A percentile compares a stretch with the other conserved stretches of the same genome.
These are phyloP conservation scores for Aspergillus conjunctus DNA, from an alignment of 495 filamentous ascomycete species.

Conservation along the genomic window DNA sequence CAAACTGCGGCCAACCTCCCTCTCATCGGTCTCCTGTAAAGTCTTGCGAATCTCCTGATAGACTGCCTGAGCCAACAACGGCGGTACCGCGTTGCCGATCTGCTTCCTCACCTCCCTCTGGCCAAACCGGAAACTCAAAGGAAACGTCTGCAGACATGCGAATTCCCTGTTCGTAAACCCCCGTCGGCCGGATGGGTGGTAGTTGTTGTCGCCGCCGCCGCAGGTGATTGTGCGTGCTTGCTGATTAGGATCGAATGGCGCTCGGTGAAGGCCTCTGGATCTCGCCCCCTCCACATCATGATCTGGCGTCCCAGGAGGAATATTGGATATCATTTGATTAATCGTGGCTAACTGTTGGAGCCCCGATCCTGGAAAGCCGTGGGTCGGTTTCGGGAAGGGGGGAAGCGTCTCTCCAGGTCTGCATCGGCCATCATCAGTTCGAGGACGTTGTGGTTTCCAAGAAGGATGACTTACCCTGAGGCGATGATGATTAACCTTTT, in stretches of 20 bases:
- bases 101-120: constrained; percentile 57
- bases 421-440: constrained; percentile 18
- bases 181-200: constrained; percentile 69
- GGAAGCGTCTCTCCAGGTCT: constrained; percentile 78
- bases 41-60: constrained; percentile 59
- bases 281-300: constrained; percentile 46
- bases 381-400: constrained; percentile 66
- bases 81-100: constrained; percentile 88
- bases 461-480: constrained; percentile 58
- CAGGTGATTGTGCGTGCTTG: constrained; percentile 68
- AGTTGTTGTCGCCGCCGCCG: constrained; percentile 63
- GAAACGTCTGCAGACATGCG: constrained; percentile 77
- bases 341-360: constrained; percentile 47
- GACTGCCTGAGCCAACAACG: constrained; percentile 59
- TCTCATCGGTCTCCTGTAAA: constrained; percentile 59
- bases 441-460: constrained; percentile 8
- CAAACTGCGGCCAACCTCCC: constrained; percentile 22
- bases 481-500: constrained; percentile 76
- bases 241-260: constrained; percentile 48
- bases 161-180: constrained; percentile 72
- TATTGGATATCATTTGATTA: constrained; percentile 46
- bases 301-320: constrained; percentile 41
- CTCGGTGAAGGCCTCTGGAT: constrained; percentile 21
- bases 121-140: constrained; percentile 61
- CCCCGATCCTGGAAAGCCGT: constrained; percentile 41